A percentile compares a stretch with the other conserved stretches of the same genome.
Conservation (phyloP, 805 yeast species). For the Tetrapisispora namnaoensis region DNA sequence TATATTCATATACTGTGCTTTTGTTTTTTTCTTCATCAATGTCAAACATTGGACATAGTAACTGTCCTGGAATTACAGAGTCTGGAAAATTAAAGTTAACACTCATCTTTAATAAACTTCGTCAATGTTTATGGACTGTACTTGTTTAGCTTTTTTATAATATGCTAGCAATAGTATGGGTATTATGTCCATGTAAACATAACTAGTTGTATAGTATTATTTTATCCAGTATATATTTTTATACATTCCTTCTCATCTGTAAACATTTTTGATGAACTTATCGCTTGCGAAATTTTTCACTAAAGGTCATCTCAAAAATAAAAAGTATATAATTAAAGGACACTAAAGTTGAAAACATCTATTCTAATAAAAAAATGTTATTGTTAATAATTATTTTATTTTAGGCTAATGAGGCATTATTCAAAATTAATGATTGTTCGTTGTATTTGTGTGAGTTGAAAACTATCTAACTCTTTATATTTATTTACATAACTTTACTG, state of each 20-base stretch:
- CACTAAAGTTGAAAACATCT: too few species aligned
- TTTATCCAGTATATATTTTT: background rate
- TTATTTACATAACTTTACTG: background rate
- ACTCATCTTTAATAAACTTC: background rate
- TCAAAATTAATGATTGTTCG: background rate
- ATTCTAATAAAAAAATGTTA: too few species aligned
- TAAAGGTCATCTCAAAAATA: background rate
- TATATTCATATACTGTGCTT: constrained; percentile 34
- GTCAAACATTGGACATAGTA: constrained; percentile 49
- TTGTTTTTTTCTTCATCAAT: constrained; percentile 25
- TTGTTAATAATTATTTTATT: too few species aligned
- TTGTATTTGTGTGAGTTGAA: background rate
- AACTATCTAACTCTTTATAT: background rate
- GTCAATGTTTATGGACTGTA: background rate
- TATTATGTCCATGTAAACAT: too few species aligned
- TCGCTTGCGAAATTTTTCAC: background rate
- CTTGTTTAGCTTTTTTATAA: background rate
- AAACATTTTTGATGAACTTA: background rate
- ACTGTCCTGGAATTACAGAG: constrained; percentile 71
- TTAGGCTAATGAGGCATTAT: too few species aligned
- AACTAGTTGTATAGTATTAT: too few species aligned
- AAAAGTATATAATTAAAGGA: background rate
- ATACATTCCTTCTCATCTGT: background rate
- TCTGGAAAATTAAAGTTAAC: constrained; percentile 28
- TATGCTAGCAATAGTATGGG: too few species aligned